Percentiles rank a stretch among this genome's conserved stretches.
Evolutionary conservation across 1,139 yeast species (phyloP).

Genomic region (Protomyces macrosporus): DNA sequence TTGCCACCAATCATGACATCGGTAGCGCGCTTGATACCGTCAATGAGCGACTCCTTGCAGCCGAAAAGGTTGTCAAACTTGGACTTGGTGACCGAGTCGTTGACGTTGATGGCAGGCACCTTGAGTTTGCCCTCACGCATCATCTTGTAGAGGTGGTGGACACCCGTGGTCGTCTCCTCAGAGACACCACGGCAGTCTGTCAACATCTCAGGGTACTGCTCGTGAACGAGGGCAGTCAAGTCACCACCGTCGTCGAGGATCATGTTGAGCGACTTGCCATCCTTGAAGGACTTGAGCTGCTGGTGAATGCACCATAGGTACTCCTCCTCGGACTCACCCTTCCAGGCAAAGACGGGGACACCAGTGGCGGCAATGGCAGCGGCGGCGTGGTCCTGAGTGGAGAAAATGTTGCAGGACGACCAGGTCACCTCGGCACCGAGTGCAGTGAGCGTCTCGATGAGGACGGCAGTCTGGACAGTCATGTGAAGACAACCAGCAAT

Average conservation of each 20-base stretch:
- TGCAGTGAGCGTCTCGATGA: constrained; percentile 94
- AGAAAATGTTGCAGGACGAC: constrained; percentile 99
- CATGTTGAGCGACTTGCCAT: constrained; percentile 90
- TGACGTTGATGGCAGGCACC: constrained; percentile 99
- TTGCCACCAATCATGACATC: constrained; percentile 99
- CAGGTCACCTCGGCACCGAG: constrained; percentile 99
- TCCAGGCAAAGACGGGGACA: constrained; percentile 99
- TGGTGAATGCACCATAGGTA: constrained; percentile 99
- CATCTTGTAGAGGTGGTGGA: constrained; percentile 98
- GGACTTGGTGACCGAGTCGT: constrained; percentile 98
- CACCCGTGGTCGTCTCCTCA: constrained; percentile 99
- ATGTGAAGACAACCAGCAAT: constrained; percentile 93
- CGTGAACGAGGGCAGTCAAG: constrained; percentile 93
- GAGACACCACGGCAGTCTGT: constrained; percentile 92
- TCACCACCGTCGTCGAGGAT: constrained; percentile 99
- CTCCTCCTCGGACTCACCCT: constrained; percentile 99
- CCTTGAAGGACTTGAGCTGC: constrained; percentile 98
- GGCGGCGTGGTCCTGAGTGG: constrained; percentile 70
- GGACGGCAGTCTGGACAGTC: constrained; percentile 99
- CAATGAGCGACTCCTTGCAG: constrained; percentile 97
- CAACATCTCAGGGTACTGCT: constrained; percentile 97
- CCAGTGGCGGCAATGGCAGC: constrained; percentile 99
- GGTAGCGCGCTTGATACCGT: constrained; percentile 99
- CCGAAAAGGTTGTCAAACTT: constrained; percentile 99
- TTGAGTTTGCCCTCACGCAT: constrained; percentile 81